Percentiles rank a stretch among this genome's conserved stretches.
These are phyloP conservation scores for Galerina marginata DNA, from an alignment of 768 basidiomycete genomes.

Conservation along the genomic window DNA sequence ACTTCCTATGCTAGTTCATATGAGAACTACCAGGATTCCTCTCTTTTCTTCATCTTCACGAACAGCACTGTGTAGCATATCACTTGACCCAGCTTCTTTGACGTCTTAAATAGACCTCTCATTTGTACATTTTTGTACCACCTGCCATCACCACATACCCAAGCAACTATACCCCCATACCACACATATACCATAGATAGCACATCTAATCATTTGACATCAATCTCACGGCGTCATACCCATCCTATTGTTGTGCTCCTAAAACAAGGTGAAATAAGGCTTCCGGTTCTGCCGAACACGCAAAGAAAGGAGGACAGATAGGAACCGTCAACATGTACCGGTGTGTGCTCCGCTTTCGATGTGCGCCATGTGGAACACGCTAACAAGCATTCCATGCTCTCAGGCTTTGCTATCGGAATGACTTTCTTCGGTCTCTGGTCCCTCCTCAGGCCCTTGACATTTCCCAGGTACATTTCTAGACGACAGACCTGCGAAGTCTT, in stretches of 20 bases:
- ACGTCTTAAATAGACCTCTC: slow-evolving; percentile 1
- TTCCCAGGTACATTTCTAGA: slow-evolving; percentile 10
- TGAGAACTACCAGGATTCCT: background rate
- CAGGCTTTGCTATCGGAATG: background rate
- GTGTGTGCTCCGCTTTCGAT: background rate
- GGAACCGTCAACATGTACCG: background rate
- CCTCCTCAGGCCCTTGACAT: background rate
- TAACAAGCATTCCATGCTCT: background rate
- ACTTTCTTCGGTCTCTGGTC: background rate
- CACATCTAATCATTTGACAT: slow-evolving; percentile 10
- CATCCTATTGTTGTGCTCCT: slow-evolving; percentile 1
- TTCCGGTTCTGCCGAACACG: background rate
- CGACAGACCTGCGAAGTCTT: slow-evolving; percentile 2
- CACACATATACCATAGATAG: slow-evolving; percentile 6
- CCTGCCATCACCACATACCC: slow-evolving; percentile 2
- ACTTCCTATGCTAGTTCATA: slow-evolving; percentile 17
- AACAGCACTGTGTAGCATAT: slow-evolving; percentile 12
- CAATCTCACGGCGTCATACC: background rate
- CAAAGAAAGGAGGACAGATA: background rate
- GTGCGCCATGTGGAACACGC: slow-evolving; percentile 12
- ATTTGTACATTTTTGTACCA: background rate
- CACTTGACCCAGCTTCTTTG: slow-evolving; percentile 4
- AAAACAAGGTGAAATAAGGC: background rate
- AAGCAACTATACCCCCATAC: slow-evolving; percentile 5
- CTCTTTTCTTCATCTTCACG: slow-evolving; percentile 1